Evolutionary conservation across 2,329 filamentous ascomycete species (phyloP).

Genomic region (Talaromyces sp.): DNA sequence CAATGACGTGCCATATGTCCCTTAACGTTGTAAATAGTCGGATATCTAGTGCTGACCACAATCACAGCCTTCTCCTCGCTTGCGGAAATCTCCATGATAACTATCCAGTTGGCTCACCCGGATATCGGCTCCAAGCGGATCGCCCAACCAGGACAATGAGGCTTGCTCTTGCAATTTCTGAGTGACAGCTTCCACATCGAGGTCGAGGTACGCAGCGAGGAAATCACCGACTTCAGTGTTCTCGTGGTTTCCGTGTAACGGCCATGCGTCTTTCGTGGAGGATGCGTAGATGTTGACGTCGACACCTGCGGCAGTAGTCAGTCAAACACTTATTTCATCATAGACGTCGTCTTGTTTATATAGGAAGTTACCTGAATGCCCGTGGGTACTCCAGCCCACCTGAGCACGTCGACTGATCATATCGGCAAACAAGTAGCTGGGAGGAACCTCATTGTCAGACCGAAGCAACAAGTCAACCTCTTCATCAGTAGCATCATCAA

Average conservation of each 20-base stretch:
- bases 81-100: constrained; percentile 43
- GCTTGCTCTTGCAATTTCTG: constrained; percentile 55
- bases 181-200: constrained; percentile 75
- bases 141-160: constrained; percentile 38
- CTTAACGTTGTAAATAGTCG: background rate
- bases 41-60: constrained; percentile 9
- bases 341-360: background rate
- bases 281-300: constrained; percentile 97
- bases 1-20: background rate
- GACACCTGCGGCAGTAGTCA: constrained; percentile 52
- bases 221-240: constrained; percentile 90
- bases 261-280: constrained; percentile 56
- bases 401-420: constrained; percentile 85
- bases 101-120: constrained; percentile 37
- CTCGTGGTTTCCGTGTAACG: constrained; percentile 79
- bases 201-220: constrained; percentile 68
- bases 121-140: constrained; percentile 33
- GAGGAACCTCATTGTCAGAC: constrained; percentile 49
- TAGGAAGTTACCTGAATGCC: constrained; percentile 59
- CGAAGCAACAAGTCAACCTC: constrained; percentile 66
- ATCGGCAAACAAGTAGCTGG: constrained; percentile 64
- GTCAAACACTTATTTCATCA: constrained; percentile 12
- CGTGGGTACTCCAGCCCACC: constrained; percentile 90
- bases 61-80: constrained; percentile 11
- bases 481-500: constrained; percentile 63